Evolutionary conservation across 2,329 filamentous ascomycete genomes (phyloP).

Genomic region (Colletotrichum tofieldiae): DNA sequence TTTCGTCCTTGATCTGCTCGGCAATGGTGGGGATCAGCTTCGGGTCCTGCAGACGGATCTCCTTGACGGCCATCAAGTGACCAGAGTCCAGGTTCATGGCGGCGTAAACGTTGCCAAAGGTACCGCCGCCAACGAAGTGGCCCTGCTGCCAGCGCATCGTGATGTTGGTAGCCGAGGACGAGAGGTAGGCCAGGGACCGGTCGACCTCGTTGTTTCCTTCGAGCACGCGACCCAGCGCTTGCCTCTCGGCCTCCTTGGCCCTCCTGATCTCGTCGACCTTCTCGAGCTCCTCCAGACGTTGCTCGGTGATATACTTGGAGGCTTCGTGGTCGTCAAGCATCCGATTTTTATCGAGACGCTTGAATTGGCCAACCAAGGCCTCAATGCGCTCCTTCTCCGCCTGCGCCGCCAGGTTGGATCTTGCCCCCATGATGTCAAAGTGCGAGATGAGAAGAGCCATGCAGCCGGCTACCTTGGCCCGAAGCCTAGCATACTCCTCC

Average conservation of each 20-base stretch:
- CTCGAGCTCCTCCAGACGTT: constrained; percentile 80
- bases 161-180: constrained; percentile 94
- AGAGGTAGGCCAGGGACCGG: constrained; percentile 92
- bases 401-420: constrained; percentile 93
- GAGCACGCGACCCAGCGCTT: constrained; percentile 89
- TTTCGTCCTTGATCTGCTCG: constrained; percentile 94
- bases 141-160: constrained; percentile 98
- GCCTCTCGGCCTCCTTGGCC: constrained; percentile 86
- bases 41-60: constrained; percentile 96
- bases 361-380: constrained; percentile 81
- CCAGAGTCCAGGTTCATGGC: constrained; percentile 98
- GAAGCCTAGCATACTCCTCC: constrained; percentile 86
- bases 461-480: constrained; percentile 93
- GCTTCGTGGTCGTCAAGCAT: constrained; percentile 89
- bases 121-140: constrained; percentile 97
- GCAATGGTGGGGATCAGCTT: constrained; percentile 96
- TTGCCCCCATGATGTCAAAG: constrained; percentile 98
- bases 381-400: constrained; percentile 93
- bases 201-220: constrained; percentile 97
- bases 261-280: constrained; percentile 85
- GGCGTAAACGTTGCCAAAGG: constrained; percentile 97
- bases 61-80: constrained; percentile 98
- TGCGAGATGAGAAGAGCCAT: constrained; percentile 98
- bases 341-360: constrained; percentile 83
- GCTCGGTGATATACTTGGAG: constrained; percentile 79